Percentiles rank a stretch among this genome's conserved stretches.
Conservation (phyloP, 139 green algal species). For the Chloropicon primus region DNA sequence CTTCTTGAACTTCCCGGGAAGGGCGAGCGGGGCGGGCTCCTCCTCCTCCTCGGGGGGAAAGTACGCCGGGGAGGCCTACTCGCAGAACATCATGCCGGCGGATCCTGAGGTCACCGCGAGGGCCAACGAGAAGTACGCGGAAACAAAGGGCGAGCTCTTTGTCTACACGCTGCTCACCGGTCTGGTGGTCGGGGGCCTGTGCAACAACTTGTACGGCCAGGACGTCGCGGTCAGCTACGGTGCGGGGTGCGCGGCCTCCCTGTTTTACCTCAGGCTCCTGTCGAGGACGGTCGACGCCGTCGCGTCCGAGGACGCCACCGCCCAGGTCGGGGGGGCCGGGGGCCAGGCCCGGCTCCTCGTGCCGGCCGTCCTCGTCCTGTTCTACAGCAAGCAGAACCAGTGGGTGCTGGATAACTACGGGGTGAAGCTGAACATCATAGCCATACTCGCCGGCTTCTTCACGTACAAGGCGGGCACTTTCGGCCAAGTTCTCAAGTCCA, state of each 20-base stretch:
- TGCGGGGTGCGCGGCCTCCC: neutral
- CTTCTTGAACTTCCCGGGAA: neutral
- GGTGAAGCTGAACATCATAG: neutral
- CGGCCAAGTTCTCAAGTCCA: neutral
- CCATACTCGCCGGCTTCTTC: neutral
- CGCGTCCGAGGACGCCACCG: neutral
- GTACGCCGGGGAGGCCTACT: neutral
- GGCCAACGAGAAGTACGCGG: neutral
- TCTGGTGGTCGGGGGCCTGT: neutral
- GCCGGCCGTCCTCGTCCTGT: neutral
- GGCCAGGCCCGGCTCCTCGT: neutral
- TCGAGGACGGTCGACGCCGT: neutral
- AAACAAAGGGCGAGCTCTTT: neutral
- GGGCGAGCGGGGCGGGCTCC: neutral
- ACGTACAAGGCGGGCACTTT: neutral
- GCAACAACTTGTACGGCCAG: neutral
- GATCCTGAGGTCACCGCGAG: neutral
- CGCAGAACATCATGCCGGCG: too few relatives aligned
- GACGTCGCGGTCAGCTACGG: neutral
- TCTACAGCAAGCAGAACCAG: neutral
- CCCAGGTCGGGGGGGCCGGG: neutral
- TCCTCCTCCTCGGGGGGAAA: neutral
- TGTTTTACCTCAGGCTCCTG: neutral
- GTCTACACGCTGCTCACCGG: neutral
- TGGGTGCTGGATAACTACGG: neutral